phyloP scores from a whole-genome alignment of 179 eudicot species.

The Pouteria campechiana region DNA sequence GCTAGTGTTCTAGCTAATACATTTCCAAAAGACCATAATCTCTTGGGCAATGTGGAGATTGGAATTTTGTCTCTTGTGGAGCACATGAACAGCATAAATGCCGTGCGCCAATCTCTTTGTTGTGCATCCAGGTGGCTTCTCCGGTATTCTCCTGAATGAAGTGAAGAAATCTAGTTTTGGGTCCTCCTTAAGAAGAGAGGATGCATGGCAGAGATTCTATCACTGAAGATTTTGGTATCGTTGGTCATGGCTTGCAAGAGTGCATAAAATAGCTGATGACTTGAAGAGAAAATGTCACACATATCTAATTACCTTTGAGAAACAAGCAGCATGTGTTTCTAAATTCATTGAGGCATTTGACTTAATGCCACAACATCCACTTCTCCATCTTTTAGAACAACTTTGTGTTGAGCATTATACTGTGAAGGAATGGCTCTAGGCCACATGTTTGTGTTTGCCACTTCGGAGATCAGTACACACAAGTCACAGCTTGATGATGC shows the following conservation, averaged over 20 bases:
- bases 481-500: no score
- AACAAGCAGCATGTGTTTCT: constrained; percentile 29
- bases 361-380: no score
- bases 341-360: constrained; percentile 20
- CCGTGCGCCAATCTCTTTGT: constrained; percentile 16
- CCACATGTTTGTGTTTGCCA: no score
- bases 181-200: constrained; percentile 17
- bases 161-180: constrained; percentile 33
- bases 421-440: no score
- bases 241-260: constrained; percentile 35
- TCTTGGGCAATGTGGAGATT: constrained; percentile 33
- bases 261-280: constrained; percentile 27
- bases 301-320: constrained; percentile 29
- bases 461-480: no score
- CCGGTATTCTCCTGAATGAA: constrained; percentile 31
- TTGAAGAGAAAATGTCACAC: constrained; percentile 34
- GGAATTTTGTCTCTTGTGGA: constrained; percentile 29
- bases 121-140: constrained; percentile 15
- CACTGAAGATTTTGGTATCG: constrained; percentile 18
- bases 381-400: no score
- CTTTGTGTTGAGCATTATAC: no score
- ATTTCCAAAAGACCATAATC: constrained; percentile 45
- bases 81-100: constrained; percentile 12
- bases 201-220: constrained; percentile 20
- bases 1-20: constrained; percentile 25